Base-by-base conservation (phyloP, 257 asterid species). In the Haberlea rhodopensis region DNA sequence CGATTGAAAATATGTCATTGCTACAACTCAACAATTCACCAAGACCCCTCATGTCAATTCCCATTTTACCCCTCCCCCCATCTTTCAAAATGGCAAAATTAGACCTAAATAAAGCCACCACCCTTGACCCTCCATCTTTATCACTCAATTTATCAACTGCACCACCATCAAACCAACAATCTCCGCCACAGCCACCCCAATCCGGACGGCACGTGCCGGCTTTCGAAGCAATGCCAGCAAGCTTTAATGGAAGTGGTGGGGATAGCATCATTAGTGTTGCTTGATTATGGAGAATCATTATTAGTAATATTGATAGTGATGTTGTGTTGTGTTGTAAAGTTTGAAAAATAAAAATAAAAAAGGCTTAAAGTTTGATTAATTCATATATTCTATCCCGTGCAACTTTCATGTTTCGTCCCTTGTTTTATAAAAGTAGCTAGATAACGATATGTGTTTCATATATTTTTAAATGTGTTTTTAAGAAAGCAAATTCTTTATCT, bases 221-320 rank as follows among this genome's bases (percentile, higher is more conserved):
- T 13, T 85, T 81, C 71, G 91, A 87, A 51, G 77, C 74, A 22
- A 75, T 88, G 85, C 83, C 94, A 1, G 70, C 76, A 56, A 74
- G 84, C 79, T 89, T 87, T 62, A 86, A 70, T 62, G 88, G 80
- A 31, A 78, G 84, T 72, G 87, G 95, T 78, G 96, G 96, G 73
- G 97, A 92, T 73, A 80, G 84, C 80, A 88, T 88, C 71, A 89
- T 91, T 18, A 88, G 95, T 70, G 98, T 91, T 53, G 96, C 98
- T 73, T 91, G 84, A 91, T 71, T 19, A 43, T 43, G 51, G 75
- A 69, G 78, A 55, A 62, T 64, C 13, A 60, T 28, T 54, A 43
- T 40, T 53, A 53, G 43, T 70, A 29, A 65, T 73, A 40, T 53
- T 34, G 67, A 27, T 79, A 71, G 72, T 76, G 82, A 60, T 72